Evolutionary conservation across 164 flowering plant species (phyloP).

Genomic region (Vitis cinerea): DNA sequence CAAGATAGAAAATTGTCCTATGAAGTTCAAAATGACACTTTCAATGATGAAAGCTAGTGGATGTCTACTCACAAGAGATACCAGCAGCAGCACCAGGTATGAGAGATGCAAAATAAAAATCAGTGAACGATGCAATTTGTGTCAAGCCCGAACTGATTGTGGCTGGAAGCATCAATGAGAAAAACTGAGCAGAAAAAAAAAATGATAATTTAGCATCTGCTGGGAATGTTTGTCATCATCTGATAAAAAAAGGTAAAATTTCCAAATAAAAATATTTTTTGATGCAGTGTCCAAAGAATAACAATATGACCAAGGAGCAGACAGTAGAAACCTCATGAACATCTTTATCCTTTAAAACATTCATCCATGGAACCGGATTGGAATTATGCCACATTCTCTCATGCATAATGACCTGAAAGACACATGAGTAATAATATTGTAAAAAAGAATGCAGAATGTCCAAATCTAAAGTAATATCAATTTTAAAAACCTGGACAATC

Average conservation of each 20-base stretch:
- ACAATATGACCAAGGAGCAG: background rate
- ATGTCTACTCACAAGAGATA: conserved; percentile 32
- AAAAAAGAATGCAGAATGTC: background rate
- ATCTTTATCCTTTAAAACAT: conserved; percentile 22
- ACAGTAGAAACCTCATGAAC: conserved; percentile 18
- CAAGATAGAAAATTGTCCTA: background rate
- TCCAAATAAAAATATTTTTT: background rate
- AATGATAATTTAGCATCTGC: conserved; percentile 1
- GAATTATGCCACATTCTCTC: conserved; percentile 13
- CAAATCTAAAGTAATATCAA: background rate
- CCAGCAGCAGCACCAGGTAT: conserved; percentile 34
- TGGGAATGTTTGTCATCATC: background rate
- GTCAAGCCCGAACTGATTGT: conserved; percentile 29
- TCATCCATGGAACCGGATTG: conserved; percentile 17
- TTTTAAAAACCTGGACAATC: conserved; percentile 28
- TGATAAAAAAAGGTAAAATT: background rate
- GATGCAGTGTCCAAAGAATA: background rate
- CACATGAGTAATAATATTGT: background rate
- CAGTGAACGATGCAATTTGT: conserved; percentile 33
- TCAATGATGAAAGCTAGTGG: background rate
- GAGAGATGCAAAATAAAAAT: conserved; percentile 34
- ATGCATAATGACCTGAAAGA: conserved; percentile 21
- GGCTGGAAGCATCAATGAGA: conserved; percentile 31
- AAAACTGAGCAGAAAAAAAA: conserved; percentile 21
- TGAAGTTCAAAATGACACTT: background rate